Evolutionary conservation across 768 basidiomycete genomes (phyloP).

Genomic region (Termitomyces sp.): DNA sequence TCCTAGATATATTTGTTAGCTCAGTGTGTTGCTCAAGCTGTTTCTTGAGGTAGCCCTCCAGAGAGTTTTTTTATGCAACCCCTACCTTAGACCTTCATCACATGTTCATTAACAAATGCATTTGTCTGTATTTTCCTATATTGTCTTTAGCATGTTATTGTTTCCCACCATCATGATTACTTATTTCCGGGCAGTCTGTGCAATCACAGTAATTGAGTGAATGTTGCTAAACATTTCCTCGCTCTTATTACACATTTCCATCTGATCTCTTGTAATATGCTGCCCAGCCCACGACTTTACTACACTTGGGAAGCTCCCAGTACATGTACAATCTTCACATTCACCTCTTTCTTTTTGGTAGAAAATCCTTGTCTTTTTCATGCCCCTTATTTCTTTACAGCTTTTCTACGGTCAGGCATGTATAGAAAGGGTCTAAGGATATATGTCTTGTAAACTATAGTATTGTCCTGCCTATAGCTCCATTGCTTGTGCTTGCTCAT

Average conservation of each 20-base stretch:
- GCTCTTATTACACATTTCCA: neutral
- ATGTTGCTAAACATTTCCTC: conserved; percentile 63
- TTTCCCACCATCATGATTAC: conserved; percentile 69
- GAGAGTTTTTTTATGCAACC: too few species aligned
- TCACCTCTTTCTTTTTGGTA: conserved; percentile 29
- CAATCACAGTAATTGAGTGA: conserved; percentile 68
- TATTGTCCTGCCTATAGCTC: conserved; percentile 11
- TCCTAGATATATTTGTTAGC: conserved; percentile 1
- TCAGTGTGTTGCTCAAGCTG: neutral
- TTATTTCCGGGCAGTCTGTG: conserved; percentile 82
- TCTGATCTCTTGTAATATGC: conserved; percentile 10
- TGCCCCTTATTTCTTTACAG: conserved; percentile 7
- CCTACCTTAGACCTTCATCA: too few species aligned
- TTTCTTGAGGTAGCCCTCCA: too few species aligned
- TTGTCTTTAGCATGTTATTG: conserved; percentile 68
- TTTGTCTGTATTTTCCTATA: neutral
- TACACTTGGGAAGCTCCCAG: conserved; percentile 17
- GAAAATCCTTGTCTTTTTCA: conserved; percentile 23
- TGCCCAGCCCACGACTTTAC: conserved; percentile 12
- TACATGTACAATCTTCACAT: conserved; percentile 33
- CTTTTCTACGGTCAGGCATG: conserved; percentile 14
- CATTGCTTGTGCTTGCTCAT: neutral
- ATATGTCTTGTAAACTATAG: conserved; percentile 19
- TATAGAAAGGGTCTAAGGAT: conserved; percentile 13
- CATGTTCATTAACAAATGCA: too few species aligned